Evolutionary conservation across 768 basidiomycete genomes (phyloP).

Genomic region (Russula griseocarnosa): DNA sequence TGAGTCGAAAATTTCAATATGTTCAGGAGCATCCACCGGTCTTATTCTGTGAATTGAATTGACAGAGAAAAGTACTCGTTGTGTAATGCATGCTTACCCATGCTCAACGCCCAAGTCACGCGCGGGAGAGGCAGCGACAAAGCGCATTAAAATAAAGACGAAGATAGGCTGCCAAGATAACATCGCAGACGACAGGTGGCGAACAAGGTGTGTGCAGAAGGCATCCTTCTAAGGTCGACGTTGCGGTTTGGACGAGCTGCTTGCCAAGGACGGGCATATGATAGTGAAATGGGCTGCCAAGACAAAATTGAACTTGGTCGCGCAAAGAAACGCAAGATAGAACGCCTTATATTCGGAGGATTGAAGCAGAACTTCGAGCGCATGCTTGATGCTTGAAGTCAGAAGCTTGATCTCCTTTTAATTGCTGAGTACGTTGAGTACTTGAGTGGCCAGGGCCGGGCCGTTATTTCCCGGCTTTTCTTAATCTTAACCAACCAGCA

Average conservation of each 20-base stretch:
- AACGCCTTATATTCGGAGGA: too few species aligned
- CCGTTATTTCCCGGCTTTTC: too few species aligned
- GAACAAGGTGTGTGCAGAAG: too few species aligned
- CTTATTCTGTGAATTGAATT: conserved; percentile 4
- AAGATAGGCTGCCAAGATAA: conserved; percentile 41
- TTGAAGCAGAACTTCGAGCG: too few species aligned
- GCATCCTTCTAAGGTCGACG: neutral
- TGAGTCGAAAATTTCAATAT: conserved; percentile 29
- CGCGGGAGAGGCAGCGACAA: neutral
- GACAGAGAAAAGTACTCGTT: neutral
- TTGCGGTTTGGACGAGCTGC: conserved; percentile 15
- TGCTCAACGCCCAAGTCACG: neutral
- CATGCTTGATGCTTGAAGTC: too few species aligned
- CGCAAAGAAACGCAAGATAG: too few species aligned
- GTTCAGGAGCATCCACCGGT: conserved; percentile 1
- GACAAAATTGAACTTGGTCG: neutral
- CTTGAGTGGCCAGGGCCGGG: too few species aligned
- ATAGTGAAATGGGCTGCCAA: neutral
- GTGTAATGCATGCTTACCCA: neutral
- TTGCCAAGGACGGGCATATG: neutral
- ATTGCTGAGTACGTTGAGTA: too few species aligned
- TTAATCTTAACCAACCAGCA: too few species aligned
- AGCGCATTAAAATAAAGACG: conserved; percentile 44
- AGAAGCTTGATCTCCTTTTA: too few species aligned
- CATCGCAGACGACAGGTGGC: conserved; percentile 1